Evolutionary conservation across 306 rosid genomes (phyloP), one percentile per base, ranked within the genome.

Genomic region (Rosa persica): DNA sequence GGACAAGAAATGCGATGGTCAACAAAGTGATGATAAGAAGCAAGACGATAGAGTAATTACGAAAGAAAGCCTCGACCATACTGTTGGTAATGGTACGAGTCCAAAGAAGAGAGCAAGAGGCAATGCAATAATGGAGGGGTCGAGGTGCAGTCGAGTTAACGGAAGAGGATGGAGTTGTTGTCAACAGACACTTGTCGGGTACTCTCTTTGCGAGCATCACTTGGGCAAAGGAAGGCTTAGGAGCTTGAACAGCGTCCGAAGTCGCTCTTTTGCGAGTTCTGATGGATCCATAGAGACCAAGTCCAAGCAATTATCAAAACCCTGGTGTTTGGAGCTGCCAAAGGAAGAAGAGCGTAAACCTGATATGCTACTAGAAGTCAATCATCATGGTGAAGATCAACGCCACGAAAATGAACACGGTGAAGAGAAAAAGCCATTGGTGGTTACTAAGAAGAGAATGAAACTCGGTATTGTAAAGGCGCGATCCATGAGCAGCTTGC

Each of bases 121-220:
- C 10, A 84, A 85, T 42, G 82, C 83, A 79, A 38, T 96, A 0
- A 90, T 91, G 99, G 98, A 96, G 84, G 99, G 99, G 5, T 96
- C 99, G 7, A 51, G 98, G 93, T 96, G 99, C 91, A 96, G 99
- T 80, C 97, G 99, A 3, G 98, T 96, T 25, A 96, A 96, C n/a
- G 99, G 99, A 23, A 86, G 99, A 42, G 99, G 99, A 27, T 96
- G 99, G 99, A 80, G 99, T 52, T 96, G 98, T 17, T 90, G 89
- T 61, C 99, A 96, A 67, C 98, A 89, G 55, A 96, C 99, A 3
- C 97, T 96, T 0, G 99, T 96, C 5, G 99, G 99, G 22, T 96
- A 96, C 88, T 93, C 99, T 2, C 90, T 96, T 6, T 96, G 99
- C 60, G 98, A 96, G 82, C 99, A 96, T 86, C 99, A 96, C 81